Evolutionary conservation across 345 rosid genomes (phyloP).

Genomic region (Salix exigua): DNA sequence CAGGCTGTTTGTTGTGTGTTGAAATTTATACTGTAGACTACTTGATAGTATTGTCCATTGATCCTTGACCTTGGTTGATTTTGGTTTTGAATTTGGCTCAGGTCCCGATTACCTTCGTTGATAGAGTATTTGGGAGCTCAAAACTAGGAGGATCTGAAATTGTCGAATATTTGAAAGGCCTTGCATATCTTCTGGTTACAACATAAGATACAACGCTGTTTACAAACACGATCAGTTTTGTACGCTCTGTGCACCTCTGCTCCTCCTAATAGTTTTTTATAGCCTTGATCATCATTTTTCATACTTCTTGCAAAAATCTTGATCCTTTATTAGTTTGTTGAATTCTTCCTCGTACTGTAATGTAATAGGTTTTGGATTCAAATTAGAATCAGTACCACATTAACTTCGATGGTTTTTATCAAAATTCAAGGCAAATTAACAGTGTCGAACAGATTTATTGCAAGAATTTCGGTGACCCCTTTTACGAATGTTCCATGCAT

Average conservation of each 20-base stretch:
- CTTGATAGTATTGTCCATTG: neutral
- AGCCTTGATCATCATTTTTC: too few species aligned
- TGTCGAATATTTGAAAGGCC: conserved; percentile 89
- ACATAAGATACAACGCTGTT: conserved; percentile 34
- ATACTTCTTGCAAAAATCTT: too few species aligned
- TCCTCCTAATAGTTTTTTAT: too few species aligned
- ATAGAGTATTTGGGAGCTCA: conserved; percentile 89
- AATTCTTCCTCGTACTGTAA: neutral
- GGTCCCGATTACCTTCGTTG: conserved; percentile 96
- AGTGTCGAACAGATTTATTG: neutral
- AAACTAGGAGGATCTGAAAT: conserved; percentile 99
- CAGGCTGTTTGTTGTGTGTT: neutral
- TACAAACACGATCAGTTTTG: neutral
- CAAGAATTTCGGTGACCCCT: neutral
- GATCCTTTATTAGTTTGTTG: neutral
- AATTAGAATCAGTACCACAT: neutral
- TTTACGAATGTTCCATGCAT: neutral
- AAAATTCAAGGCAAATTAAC: neutral
- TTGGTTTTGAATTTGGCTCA: conserved; percentile 21
- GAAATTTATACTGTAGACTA: neutral
- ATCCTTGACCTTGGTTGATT: neutral
- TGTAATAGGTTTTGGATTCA: neutral
- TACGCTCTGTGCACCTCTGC: neutral
- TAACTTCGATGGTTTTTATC: neutral
- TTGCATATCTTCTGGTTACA: conserved; percentile 70